These are phyloP conservation scores for Eimeria falciformis DNA, from an alignment of 169 alveolate genomes.

Conservation along the genomic window DNA sequence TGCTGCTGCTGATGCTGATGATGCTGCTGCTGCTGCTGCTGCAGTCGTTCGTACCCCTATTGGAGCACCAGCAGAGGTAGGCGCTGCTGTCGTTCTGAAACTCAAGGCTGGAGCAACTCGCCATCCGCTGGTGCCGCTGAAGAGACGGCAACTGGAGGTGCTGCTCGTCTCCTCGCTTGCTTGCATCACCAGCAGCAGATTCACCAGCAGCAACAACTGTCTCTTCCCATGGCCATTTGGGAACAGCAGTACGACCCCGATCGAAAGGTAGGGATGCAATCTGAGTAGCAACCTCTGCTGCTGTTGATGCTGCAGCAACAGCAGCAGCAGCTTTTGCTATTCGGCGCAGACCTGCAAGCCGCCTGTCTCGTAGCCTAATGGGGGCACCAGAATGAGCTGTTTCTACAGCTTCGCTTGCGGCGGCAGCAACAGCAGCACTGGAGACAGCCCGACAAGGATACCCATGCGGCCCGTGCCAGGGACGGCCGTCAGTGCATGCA, in stretches of 20 bases:
- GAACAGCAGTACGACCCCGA: constrained; percentile 13
- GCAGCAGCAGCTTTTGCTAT: constrained; percentile 10
- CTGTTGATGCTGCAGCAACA: constrained; percentile 51
- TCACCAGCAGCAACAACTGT: background rate
- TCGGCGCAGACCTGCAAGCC: constrained; percentile 28
- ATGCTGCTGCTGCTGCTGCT: constrained; percentile 3
- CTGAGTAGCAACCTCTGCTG: constrained; percentile 30
- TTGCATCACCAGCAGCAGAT: constrained; percentile 34
- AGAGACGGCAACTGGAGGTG: background rate
- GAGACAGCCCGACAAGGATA: too few relatives aligned
- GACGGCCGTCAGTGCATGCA: background rate
- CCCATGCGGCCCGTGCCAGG: too few relatives aligned
- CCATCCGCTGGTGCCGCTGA: constrained; percentile 9
- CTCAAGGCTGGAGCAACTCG: background rate
- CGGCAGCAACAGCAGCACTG: constrained; percentile 10
- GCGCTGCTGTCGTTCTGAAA: constrained; percentile 39
- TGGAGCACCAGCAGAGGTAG: constrained; percentile 51
- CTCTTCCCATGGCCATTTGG: constrained; percentile 49
- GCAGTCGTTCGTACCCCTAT: background rate
- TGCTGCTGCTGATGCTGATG: constrained; percentile 35
- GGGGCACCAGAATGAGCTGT: too few relatives aligned
- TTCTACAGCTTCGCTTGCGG: too few relatives aligned
- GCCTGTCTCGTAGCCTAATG: constrained; percentile 12
- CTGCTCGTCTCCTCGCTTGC: background rate
- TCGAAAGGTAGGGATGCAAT: constrained; percentile 46